phyloP scores from a whole-genome alignment of 2,329 filamentous ascomycete species.

The Bisporella sp. region DNA sequence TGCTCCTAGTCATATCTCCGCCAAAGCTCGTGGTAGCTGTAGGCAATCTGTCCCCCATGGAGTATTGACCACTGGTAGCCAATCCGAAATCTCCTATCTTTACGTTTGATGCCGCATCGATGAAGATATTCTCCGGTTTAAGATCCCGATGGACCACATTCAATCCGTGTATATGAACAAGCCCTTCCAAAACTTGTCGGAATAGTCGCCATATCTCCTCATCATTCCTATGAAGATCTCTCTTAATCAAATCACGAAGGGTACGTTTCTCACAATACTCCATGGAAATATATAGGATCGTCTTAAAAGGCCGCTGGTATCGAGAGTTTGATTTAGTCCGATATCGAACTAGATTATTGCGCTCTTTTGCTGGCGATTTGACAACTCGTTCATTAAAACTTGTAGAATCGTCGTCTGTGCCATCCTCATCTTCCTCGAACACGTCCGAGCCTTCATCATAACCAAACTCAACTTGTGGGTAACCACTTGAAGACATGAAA shows the following conservation, averaged over 20 bases:
- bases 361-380: slow-evolving; percentile 11
- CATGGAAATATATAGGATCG: slow-evolving; percentile 95
- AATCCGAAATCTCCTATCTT: slow-evolving; percentile 96
- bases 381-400: slow-evolving; percentile 38
- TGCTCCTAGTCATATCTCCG: slow-evolving; percentile 62
- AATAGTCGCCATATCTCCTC: slow-evolving; percentile 86
- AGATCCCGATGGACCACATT: slow-evolving; percentile 94
- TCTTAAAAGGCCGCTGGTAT: slow-evolving; percentile 51
- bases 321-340: slow-evolving; percentile 23
- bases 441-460: slow-evolving; percentile 41
- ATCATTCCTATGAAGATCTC: slow-evolving; percentile 64
- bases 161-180: slow-evolving; percentile 82
- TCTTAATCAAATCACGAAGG: slow-evolving; percentile 77
- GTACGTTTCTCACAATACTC: slow-evolving; percentile 92
- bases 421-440: slow-evolving; percentile 35
- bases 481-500: slow-evolving; percentile 83
- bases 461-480: slow-evolving; percentile 71
- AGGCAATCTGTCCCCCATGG: slow-evolving; percentile 44
- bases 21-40: slow-evolving; percentile 17
- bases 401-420: slow-evolving; percentile 35
- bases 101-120: slow-evolving; percentile 82
- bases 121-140: slow-evolving; percentile 97
- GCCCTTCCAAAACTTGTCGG: slow-evolving; percentile 81
- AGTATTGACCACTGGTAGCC: slow-evolving; percentile 79
- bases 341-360: slow-evolving; percentile 16